Evolutionary conservation across 2,329 filamentous ascomycete genomes (phyloP), one percentile per base, ranked within the genome.

Genomic region (Pseudocercospora fuligena): DNA sequence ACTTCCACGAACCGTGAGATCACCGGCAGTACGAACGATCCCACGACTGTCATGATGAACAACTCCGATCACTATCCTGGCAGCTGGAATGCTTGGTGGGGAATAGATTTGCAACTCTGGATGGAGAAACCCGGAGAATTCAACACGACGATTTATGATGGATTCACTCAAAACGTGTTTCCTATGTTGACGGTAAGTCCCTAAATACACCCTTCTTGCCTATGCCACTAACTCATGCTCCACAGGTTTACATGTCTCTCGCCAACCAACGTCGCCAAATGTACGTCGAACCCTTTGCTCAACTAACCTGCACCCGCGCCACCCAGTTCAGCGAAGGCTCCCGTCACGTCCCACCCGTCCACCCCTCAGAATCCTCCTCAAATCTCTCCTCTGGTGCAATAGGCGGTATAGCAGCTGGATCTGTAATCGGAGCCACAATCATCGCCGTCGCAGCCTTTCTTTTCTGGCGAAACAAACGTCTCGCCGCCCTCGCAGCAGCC

Each of bases 1-100:
- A 33, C 56, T 14, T 36, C n/a, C 9, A 40, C 31, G 3, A 58
- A 19, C 16, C n/a, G 6, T 14, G 31, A 58, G 9, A 40, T 58
- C 11, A 58, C 56, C 3, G 56, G 56, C 2, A 58, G 56, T 31
- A 40, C n/a, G 5, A 14, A 58, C 7, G 19, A 19, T 8, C 56
- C 29, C 16, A 36, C 31, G n/a, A 58, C 56, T 19, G 19, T 9
- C 3, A 33, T 19, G 33, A 36, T 58, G 19, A 58, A 58, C 8
- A 11, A 25, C 6, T 58, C 56, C 16, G 56, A 58, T 4, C 19
- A 11, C 8, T 40, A 40, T 43, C n/a, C 29, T 3, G 33, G n/a
- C 4, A 58, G 56, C 56, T 58, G 56, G 56, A 2, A 43, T 21
- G 56, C 29, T 3, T 58, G 56, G 56, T 58, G 56, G 56, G 56